phyloP scores from a whole-genome alignment of 2,329 filamentous ascomycete species.

The Colletotrichum sp. region DNA sequence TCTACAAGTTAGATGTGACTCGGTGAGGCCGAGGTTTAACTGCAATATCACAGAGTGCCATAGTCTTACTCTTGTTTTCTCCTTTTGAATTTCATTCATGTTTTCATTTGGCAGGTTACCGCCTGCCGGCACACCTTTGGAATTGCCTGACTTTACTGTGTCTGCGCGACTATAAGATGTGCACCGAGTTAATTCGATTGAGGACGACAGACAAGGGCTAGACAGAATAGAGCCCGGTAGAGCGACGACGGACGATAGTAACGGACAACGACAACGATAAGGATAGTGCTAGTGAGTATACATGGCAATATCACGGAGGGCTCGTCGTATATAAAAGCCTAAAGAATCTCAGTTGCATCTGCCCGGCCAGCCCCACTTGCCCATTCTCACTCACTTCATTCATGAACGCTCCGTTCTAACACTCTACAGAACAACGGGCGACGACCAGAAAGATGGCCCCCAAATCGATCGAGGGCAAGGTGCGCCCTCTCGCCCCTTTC shows the following conservation, averaged over 20 bases:
- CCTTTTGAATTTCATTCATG: background rate
- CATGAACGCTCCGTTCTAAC: background rate
- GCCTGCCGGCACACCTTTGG: background rate
- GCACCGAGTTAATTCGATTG: background rate
- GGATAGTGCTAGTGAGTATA: background rate
- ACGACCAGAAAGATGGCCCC: background rate
- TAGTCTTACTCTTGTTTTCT: background rate
- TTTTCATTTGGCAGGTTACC: background rate
- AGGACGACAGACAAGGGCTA: background rate
- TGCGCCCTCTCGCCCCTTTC: slow-evolving; percentile 40
- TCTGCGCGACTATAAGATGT: background rate
- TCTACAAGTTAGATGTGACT: background rate
- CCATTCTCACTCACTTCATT: background rate
- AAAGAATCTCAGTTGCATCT: background rate
- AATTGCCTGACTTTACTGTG: background rate
- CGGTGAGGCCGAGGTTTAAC: background rate
- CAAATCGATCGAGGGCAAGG: slow-evolving; percentile 30
- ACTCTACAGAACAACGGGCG: background rate
- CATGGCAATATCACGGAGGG: background rate
- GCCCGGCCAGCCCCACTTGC: background rate
- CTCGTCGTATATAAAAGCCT: background rate
- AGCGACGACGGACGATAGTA: background rate
- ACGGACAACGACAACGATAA: background rate
- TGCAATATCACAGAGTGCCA: background rate
- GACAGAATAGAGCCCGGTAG: background rate